phyloP scores from a whole-genome alignment of 2,329 filamentous ascomycete genomes.

The Coniella vitis region DNA sequence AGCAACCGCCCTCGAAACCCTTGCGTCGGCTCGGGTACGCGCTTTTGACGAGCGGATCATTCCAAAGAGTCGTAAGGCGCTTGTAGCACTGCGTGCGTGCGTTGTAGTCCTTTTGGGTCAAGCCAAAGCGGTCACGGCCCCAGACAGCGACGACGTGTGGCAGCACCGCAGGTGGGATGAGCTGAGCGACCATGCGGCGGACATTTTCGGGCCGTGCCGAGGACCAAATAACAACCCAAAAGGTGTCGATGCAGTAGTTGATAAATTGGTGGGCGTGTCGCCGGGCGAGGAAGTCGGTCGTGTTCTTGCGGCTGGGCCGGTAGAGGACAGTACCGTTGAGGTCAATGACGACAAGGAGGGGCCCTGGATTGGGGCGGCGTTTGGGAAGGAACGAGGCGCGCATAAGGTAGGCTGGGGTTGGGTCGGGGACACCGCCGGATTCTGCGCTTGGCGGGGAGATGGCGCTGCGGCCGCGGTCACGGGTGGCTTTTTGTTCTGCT shows the following conservation, averaged over 20 bases:
- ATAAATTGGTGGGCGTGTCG: constrained; percentile 66
- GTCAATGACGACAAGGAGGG: constrained; percentile 78
- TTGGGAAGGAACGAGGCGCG: constrained; percentile 40
- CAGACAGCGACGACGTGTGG: constrained; percentile 61
- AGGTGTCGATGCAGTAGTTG: constrained; percentile 63
- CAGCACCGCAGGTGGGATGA: constrained; percentile 52
- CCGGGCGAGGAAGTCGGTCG: constrained; percentile 55
- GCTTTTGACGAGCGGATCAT: constrained; percentile 33
- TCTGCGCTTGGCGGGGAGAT: constrained; percentile 28
- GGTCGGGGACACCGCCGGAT: constrained; percentile 55
- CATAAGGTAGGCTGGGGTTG: constrained; percentile 54
- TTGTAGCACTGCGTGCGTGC: constrained; percentile 84
- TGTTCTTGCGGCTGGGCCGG: constrained; percentile 49
- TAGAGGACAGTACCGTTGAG: constrained; percentile 86
- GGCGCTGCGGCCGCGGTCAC: constrained; percentile 16
- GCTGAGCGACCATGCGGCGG: constrained; percentile 53
- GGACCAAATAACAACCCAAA: constrained; percentile 85
- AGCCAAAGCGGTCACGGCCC: constrained; percentile 69
- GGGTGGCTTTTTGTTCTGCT: neutral
- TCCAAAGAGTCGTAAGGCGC: constrained; percentile 68
- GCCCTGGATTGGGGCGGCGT: constrained; percentile 40
- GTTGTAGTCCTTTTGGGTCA: constrained; percentile 58
- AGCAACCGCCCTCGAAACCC: constrained; percentile 35
- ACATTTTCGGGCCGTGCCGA: constrained; percentile 74
- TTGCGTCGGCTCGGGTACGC: constrained; percentile 36